A percentile compares a stretch with the other conserved stretches of the same genome.
phyloP scores from a whole-genome alignment of 306 rosid genomes.

The Betula pendula region DNA sequence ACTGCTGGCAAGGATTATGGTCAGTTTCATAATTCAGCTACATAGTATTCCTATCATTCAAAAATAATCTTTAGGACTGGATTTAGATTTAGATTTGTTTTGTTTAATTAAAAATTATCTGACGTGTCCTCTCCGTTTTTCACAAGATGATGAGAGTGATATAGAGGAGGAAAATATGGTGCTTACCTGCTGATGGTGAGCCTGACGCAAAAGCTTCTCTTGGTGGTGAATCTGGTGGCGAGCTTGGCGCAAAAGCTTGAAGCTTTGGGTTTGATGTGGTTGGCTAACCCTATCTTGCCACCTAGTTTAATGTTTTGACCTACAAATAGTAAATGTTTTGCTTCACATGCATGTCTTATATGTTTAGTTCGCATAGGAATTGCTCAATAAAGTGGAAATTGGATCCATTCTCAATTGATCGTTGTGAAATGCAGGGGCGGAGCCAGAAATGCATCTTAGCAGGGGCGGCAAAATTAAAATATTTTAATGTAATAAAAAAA shows the following conservation, averaged over 20 bases:
- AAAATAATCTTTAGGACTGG: not conserved
- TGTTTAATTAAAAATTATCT: not conserved
- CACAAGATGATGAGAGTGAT: conserved; percentile 25
- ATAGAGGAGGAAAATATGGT: conserved; percentile 20
- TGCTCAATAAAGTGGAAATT: too few species aligned
- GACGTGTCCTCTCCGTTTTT: not conserved
- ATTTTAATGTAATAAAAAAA: too few species aligned
- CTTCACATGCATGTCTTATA: too few species aligned
- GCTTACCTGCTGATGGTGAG: conserved; percentile 1
- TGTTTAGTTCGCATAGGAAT: too few species aligned
- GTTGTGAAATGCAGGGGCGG: too few species aligned
- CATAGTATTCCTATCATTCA: not conserved
- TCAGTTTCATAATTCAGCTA: conserved; percentile 5
- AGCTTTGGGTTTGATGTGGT: not conserved
- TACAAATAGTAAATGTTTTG: not conserved
- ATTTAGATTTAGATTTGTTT: not conserved
- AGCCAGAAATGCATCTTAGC: too few species aligned
- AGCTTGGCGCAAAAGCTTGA: conserved; percentile 3
- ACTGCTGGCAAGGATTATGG: conserved; percentile 28
- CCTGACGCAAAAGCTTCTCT: conserved; percentile 9
- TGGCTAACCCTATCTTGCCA: not conserved
- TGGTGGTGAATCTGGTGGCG: not conserved
- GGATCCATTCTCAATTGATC: too few species aligned
- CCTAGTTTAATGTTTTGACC: not conserved
- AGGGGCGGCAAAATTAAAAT: too few species aligned